Evolutionary conservation across 225 moss, liverwort and hornwort genomes (phyloP), one percentile per base, ranked within the genome.

Genomic region (Marchantia polymorpha): DNA sequence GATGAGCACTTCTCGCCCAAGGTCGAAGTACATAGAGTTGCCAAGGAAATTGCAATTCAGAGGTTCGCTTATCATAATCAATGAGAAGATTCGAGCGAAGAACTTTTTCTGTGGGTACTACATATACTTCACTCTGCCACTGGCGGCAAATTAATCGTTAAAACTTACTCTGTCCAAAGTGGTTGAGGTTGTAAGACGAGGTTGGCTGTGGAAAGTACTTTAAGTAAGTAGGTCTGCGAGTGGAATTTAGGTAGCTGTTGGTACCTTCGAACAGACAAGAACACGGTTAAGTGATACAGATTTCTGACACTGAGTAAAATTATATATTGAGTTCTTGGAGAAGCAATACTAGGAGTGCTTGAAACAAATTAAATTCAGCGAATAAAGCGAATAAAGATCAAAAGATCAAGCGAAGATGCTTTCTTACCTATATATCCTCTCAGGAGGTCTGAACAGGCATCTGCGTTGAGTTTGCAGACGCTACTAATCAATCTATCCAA

Each of bases 121-220:
- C 39, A 39, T 39, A 39, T 39, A 39, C 39, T 2, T 39, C 39
- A 39, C 39, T 39, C 39, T 39, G 39, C 39, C 39, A 39, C 39
- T 39, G 39, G 39, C 39, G 39, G 39, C 39, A 39, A 39, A 39
- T 39, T 39, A 39, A 2, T 39, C 39, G 39, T 39, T 39, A 39
- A 39, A 39, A 39, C 81, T 81, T 48, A 86, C 86, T 6, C 79
- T 86, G 86, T 23, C 80, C 86, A 31, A 59, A 81, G 53, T 86
- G 86, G 39, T 86, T 86, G 78, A 70, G 63, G 58, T 81, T 86
- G 69, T 75, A 74, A 51, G 73, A 54, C 1, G 86, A 86, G 8
- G 83, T 81, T 29, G 83, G 78, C 75, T 83, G 83, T 0, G 83
- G 83, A 60, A 81, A 81, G 51, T 48, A 81, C 4, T 79, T 29